Evolutionary conservation across 2,329 filamentous ascomycete species (phyloP).

Genomic region (Lachnellula arida): DNA sequence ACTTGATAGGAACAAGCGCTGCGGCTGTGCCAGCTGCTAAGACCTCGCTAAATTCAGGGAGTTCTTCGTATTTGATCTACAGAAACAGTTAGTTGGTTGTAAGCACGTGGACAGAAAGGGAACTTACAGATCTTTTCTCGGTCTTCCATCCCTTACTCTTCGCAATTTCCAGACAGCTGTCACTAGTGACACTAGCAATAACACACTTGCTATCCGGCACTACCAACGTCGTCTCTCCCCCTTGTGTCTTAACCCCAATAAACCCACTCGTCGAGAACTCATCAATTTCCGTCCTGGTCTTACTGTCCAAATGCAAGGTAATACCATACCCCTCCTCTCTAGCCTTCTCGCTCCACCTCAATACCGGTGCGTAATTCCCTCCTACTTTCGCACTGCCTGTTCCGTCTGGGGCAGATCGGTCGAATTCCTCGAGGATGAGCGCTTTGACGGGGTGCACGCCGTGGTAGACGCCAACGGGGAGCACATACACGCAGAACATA

Average conservation of each 20-base stretch:
- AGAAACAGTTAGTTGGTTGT: not conserved
- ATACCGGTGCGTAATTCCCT: constrained; percentile 91
- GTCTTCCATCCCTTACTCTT: constrained; percentile 78
- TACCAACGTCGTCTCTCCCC: constrained; percentile 47
- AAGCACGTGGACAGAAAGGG: not conserved
- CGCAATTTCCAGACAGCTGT: constrained; percentile 72
- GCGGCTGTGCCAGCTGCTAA: constrained; percentile 91
- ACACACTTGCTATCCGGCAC: constrained; percentile 85
- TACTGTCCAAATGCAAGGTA: constrained; percentile 87
- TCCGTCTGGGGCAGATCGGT: constrained; percentile 86
- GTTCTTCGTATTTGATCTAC: constrained; percentile 59
- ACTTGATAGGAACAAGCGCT: constrained; percentile 84
- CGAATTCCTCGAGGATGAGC: constrained; percentile 86
- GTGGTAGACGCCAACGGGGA: constrained; percentile 93
- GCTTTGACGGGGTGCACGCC: constrained; percentile 83
- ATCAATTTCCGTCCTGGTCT: constrained; percentile 78
- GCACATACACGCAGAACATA: constrained; percentile 82
- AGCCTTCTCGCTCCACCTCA: constrained; percentile 82
- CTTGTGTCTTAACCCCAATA: constrained; percentile 65
- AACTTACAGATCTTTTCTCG: constrained; percentile 63
- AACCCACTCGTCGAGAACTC: constrained; percentile 96
- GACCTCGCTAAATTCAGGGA: constrained; percentile 65
- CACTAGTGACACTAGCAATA: constrained; percentile 80
- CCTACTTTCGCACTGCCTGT: constrained; percentile 91
- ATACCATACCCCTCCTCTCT: constrained; percentile 80